These are phyloP conservation scores for Gloeopeniophorella convolvens DNA, from an alignment of 768 basidiomycete genomes.

Conservation along the genomic window DNA sequence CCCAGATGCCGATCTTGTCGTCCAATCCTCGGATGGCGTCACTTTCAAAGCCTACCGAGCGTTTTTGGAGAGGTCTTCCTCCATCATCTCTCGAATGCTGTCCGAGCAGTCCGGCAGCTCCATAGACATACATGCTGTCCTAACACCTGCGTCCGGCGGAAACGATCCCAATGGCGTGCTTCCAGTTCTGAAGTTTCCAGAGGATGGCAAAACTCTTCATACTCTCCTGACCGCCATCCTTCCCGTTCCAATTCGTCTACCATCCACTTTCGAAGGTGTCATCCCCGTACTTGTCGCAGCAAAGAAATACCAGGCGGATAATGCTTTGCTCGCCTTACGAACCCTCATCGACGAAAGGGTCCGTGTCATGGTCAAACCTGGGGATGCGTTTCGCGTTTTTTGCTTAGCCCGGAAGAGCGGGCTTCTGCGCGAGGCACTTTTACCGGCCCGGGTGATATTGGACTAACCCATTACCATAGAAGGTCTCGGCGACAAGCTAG, in stretches of 20 bases:
- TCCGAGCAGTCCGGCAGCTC: neutral
- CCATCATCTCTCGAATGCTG: neutral
- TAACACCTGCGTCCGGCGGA: too few species aligned
- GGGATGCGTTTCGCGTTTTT: neutral
- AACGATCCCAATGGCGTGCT: neutral
- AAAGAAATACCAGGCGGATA: neutral
- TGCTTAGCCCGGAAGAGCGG: slow-evolving; percentile 1
- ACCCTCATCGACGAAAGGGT: neutral
- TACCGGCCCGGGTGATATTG: neutral
- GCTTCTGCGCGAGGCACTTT: neutral
- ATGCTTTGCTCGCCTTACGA: neutral
- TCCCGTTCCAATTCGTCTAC: neutral
- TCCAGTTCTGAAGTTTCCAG: neutral
- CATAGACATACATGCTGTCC: too few species aligned
- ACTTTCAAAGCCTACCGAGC: neutral
- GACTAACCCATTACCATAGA: neutral
- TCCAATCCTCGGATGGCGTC: neutral
- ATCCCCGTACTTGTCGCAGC: slow-evolving; percentile 6
- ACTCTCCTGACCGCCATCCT: slow-evolving; percentile 8
- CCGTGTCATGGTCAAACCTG: neutral
- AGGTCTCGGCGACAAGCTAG: neutral
- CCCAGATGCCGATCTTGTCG: neutral
- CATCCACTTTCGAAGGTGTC: neutral
- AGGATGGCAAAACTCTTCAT: neutral
- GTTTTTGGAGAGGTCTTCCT: neutral